phyloP scores from a whole-genome alignment of 257 asterid species.

The Nicotiana attenuata region DNA sequence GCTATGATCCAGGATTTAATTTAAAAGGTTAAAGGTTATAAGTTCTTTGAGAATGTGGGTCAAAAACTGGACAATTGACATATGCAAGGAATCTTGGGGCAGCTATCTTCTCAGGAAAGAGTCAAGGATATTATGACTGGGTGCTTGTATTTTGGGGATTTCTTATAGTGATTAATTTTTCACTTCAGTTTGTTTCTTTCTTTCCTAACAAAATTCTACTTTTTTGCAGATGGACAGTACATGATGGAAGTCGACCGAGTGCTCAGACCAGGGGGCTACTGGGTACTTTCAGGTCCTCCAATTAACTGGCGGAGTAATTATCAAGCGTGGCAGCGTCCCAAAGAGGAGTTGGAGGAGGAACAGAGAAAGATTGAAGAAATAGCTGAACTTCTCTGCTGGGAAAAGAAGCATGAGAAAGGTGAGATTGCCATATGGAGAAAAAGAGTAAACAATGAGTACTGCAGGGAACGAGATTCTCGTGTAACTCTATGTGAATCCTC shows the following conservation, averaged over 20 bases:
- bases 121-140: no score
- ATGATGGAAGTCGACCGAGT: constrained; percentile 40
- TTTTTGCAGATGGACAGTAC: constrained; percentile 29
- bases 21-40: no score
- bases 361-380: constrained; percentile 35
- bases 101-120: no score
- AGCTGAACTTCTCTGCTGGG: constrained; percentile 42
- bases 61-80: no score
- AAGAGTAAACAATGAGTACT: constrained; percentile 24
- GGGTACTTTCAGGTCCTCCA: constrained; percentile 48
- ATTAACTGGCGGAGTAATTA: constrained; percentile 31
- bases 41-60: no score
- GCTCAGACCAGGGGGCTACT: constrained; percentile 45
- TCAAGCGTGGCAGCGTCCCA: constrained; percentile 31
- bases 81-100: no score
- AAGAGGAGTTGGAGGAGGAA: constrained; percentile 34
- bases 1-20: no score
- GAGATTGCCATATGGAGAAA: constrained; percentile 45
- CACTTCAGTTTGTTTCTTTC: background rate
- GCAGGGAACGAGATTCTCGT: constrained; percentile 27
- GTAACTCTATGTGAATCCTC: constrained; percentile 24
- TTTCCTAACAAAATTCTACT: background rate
- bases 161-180: background rate
- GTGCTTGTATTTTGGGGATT: no score
- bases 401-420: constrained; percentile 30